Evolutionary conservation across 805 yeast genomes (phyloP), one percentile per base, ranked within the genome.

Genomic region (Peterozyma xylosa): DNA sequence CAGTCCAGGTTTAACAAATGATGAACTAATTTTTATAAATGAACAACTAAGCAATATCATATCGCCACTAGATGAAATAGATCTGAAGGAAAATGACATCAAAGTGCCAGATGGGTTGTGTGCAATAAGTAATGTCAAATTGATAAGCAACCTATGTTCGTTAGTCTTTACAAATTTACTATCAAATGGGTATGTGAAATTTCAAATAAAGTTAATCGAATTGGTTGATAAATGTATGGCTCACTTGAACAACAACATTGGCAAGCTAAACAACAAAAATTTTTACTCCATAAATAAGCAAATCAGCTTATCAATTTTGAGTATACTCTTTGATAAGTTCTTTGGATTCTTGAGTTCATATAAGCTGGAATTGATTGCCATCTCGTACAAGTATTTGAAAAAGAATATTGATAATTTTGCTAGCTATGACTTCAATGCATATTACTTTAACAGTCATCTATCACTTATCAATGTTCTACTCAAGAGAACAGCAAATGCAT

Each of bases 371-470:
- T 33, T 64, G 18, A 44, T 62, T 21, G 59, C 59, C 7, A 35
- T 55, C 5, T 30, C 56, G 7, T 64, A 64, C 46, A 63, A 59
- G 45, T 58, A 62, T 45, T 33, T 64, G 36, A 54, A 42, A 30
- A 64, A 64, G 42, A 57, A 61, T 29, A 53, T 58, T 40, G 68
- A 62, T 40, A 57, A 62, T 36, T 62, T 60, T 44, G 61, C 60
- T 36, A 46, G 58, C 1, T 53, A 62, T 11, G 55, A 63, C 18
- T 64, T 60, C 29, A 53, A 54, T 30, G 52, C 56, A 3, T 58
- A 54, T 41, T 64, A 62, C 42, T 56, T 63, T 37, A 54, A 60
- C 5, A 63, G 59, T 45, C 47, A 59, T 51, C 49, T 56, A 5
- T 45, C 54, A 33, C 48, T 63, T 32, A 49, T 57, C 10, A 63